Percentiles rank a stretch among this genome's conserved stretches.
Evolutionary conservation across 2,329 filamentous ascomycete species (phyloP).

Genomic region (Penicillium frequentans): DNA sequence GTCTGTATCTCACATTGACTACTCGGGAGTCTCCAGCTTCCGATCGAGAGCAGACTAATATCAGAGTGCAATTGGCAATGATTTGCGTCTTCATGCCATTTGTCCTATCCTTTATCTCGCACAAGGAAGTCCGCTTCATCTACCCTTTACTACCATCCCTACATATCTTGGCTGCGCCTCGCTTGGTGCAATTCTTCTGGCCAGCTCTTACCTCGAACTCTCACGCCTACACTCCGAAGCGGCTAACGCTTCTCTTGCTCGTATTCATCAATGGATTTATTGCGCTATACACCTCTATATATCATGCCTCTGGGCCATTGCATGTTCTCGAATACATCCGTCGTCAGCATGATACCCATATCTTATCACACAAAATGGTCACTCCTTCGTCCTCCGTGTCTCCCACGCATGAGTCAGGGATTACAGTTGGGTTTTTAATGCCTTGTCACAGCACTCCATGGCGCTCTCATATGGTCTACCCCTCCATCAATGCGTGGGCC

Average conservation of each 20-base stretch:
- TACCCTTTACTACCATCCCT: slow-evolving; percentile 88
- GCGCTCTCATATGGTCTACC: slow-evolving; percentile 81
- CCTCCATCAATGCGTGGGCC: slow-evolving; percentile 74
- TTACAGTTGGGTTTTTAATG: slow-evolving; percentile 77
- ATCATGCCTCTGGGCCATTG: slow-evolving; percentile 80
- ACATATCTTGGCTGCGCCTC: slow-evolving; percentile 73
- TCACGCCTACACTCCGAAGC: slow-evolving; percentile 45
- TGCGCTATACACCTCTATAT: slow-evolving; percentile 69
- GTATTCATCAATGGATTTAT: slow-evolving; percentile 69
- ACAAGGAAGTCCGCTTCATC: slow-evolving; percentile 97
- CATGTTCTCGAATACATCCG: slow-evolving; percentile 74
- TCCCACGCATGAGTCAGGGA: slow-evolving; percentile 29
- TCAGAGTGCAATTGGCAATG: slow-evolving; percentile 57
- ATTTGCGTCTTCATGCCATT: slow-evolving; percentile 61
- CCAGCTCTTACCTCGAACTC: slow-evolving; percentile 33
- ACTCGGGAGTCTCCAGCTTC: slow-evolving; percentile 34
- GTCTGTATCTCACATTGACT: slow-evolving; percentile 57
- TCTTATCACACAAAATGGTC: slow-evolving; percentile 40
- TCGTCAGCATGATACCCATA: slow-evolving; percentile 63
- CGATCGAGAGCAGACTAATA: slow-evolving; percentile 32
- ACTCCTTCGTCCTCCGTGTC: slow-evolving; percentile 1
- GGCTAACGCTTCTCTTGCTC: slow-evolving; percentile 55
- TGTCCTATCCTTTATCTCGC: slow-evolving; percentile 74
- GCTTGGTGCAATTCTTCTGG: slow-evolving; percentile 65
- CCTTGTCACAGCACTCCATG: slow-evolving; percentile 96